Base-by-base conservation (phyloP, 1,284 basidiomycete genomes). In the Tilletia walkeri region DNA sequence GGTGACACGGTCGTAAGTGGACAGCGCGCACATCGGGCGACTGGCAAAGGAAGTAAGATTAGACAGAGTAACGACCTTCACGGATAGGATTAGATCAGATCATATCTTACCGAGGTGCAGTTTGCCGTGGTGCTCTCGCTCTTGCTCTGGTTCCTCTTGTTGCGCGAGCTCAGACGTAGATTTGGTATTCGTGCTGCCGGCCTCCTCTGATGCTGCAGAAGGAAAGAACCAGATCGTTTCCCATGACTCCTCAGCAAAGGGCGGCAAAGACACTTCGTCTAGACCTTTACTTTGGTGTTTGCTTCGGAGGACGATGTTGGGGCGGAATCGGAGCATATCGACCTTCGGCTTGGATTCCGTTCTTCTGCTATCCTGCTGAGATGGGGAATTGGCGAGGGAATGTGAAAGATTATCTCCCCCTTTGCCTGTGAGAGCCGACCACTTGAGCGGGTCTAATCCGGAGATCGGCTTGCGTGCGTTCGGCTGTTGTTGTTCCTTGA, bases 1-100 rank as follows among this genome's bases (percentile, higher is more conserved):
- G 78, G 78, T 47, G 78, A 74, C 2, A 80, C 77, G 2, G 78
- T 71, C 3, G 78, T 80, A 7, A 80, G 67, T 9, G 75, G 67
- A 39, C 78, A 80, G 14, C 78, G 30, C 34, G 79, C 73, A 67
- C 78, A 80, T 16, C 78, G 36, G 0, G 78, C 74, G 1, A 79
- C 76, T 30, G 24, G 2, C 2, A 30, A 30, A 30, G 24, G 24
- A 30, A 2, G 24, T 30, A 30, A 30, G 24, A 30, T 30, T 30
- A 30, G 24, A 30, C 24, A 30, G 24, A 30, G 24, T 30, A 30
- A 30, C 24, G 2, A 30, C 24, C 24, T 30, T 30, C 24, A 30
- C 24, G 24, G 24, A 30, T 30, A 30, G 24, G 24, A 30, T 30
- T 1, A 30, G 24, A 30, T 30, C 24, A 30, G 24, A 30, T 30